Percentiles rank a stretch among this genome's conserved stretches.
phyloP scores from a whole-genome alignment of 306 rosid genomes.

The Acmispon strigosus region DNA sequence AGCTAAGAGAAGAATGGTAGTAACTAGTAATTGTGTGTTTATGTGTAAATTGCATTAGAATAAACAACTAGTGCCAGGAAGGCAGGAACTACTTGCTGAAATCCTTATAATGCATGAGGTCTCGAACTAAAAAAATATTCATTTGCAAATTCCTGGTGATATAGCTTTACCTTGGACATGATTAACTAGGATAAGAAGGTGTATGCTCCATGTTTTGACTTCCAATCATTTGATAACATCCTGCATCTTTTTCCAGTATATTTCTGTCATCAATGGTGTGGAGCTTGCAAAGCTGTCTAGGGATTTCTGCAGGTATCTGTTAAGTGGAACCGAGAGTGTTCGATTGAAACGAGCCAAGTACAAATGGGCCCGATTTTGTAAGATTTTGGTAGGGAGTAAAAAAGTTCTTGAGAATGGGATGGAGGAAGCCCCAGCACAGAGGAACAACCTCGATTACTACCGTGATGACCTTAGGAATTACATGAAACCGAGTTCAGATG shows the following conservation, averaged over 20 bases:
- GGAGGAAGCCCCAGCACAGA: conserved; percentile 39
- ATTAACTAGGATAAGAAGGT: neutral
- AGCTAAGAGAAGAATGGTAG: neutral
- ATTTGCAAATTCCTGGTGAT: neutral
- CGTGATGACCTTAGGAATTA: conserved; percentile 18
- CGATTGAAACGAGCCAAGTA: conserved; percentile 51
- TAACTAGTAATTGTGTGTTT: neutral
- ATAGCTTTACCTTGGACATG: neutral
- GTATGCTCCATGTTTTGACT: conserved; percentile 2
- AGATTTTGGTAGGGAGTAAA: conserved; percentile 27
- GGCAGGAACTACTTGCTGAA: neutral
- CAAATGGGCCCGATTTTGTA: conserved; percentile 38
- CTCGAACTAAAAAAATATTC: conserved; percentile 1
- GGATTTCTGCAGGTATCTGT: conserved; percentile 60
- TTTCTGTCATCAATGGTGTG: conserved; percentile 56
- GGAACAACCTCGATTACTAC: conserved; percentile 32
- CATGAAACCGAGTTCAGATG: conserved; percentile 11
- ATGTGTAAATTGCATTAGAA: neutral
- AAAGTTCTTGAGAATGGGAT: conserved; percentile 18
- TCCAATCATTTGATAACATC: conserved; percentile 1
- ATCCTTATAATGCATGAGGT: neutral
- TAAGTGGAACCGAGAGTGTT: conserved; percentile 48
- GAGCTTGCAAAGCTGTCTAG: conserved; percentile 52
- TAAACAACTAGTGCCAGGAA: neutral
- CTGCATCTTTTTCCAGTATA: conserved; percentile 45